Conservation (phyloP, 345 rosid species). For the Populus nigra region DNA sequence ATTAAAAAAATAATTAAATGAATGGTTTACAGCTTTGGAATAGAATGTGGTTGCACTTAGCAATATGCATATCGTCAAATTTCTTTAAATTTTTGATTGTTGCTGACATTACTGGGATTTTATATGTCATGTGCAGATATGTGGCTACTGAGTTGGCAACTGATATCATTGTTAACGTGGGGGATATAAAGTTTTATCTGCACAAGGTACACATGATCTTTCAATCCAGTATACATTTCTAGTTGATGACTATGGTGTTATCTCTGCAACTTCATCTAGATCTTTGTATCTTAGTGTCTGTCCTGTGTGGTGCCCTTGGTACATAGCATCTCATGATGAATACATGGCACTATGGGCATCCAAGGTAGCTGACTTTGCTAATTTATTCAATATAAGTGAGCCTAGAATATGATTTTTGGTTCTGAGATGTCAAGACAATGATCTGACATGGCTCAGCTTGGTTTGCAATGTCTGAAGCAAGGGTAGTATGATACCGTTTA, state of each 20-base stretch:
- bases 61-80: background rate
- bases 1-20: background rate
- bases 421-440: background rate
- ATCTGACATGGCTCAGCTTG: background rate
- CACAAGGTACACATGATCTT: conserved; percentile 64
- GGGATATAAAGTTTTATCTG: conserved; percentile 59
- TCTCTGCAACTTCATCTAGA: background rate
- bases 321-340: background rate
- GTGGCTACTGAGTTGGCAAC: conserved; percentile 73
- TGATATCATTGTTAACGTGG: conserved; percentile 55
- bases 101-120: background rate
- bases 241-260: background rate
- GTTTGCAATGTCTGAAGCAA: background rate
- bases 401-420: background rate
- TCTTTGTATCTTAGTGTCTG: background rate
- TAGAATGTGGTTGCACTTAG: background rate
- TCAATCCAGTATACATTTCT: background rate
- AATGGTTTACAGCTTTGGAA: background rate
- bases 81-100: background rate
- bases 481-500: background rate
- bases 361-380: background rate
- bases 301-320: too few relatives aligned
- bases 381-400: background rate
- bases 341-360: background rate
- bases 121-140: conserved; percentile 39